Evolutionary conservation across 2,329 filamentous ascomycete genomes (phyloP).

Genomic region (Cryoendolithus antarcticus): DNA sequence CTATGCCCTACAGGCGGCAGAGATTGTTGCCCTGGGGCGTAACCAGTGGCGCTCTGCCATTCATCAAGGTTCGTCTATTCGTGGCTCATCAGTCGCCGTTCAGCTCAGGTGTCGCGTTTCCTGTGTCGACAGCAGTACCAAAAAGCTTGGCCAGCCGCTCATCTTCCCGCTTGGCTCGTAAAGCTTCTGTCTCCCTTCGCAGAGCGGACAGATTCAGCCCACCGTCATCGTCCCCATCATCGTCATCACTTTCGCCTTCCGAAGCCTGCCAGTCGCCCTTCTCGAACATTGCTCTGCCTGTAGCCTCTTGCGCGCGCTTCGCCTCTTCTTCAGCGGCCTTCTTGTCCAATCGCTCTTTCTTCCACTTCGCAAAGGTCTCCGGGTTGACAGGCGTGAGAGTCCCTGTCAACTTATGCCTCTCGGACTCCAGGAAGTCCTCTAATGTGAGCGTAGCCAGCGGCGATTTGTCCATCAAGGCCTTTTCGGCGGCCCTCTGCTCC

Average conservation of each 20-base stretch:
- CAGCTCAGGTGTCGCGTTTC: no score
- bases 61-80: no score
- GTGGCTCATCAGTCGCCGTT: no score
- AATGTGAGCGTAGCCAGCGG: conserved; percentile 87
- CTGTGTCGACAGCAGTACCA: conserved; percentile 1
- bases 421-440: conserved; percentile 93
- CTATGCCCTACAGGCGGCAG: no score
- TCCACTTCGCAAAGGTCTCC: conserved; percentile 93
- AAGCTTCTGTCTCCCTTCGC: conserved; percentile 69
- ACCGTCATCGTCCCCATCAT: conserved; percentile 50
- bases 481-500: conserved; percentile 89
- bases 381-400: conserved; percentile 85
- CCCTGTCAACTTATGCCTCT: conserved; percentile 88
- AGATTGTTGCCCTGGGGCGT: no score
- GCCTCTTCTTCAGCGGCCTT: conserved; percentile 90
- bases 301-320: conserved; percentile 84
- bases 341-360: conserved; percentile 86
- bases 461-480: conserved; percentile 89
- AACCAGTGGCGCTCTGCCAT: no score
- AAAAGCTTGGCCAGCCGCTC: conserved; percentile 39
- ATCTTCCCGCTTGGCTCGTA: conserved; percentile 64
- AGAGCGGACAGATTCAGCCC: conserved; percentile 73
- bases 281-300: conserved; percentile 88
- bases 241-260: conserved; percentile 49
- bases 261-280: conserved; percentile 78